Evolutionary conservation across 768 basidiomycete species (phyloP), one percentile per base, ranked within the genome.

Genomic region (Termitomyces sp.): DNA sequence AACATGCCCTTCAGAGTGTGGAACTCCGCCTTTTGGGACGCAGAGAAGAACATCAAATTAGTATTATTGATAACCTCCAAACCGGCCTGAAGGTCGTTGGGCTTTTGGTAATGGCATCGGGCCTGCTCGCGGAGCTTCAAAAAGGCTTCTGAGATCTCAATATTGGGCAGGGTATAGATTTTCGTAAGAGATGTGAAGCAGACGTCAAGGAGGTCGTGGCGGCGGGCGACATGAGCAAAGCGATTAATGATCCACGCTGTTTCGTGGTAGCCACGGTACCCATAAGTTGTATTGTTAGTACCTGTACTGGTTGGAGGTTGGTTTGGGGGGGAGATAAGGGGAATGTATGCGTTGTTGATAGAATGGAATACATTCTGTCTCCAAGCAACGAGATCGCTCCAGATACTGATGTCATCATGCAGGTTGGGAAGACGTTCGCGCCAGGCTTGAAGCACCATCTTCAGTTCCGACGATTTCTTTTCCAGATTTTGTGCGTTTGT

Each of bases 171-270:
- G 0, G 94, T 95, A 73, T 99, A 99, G 63, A 99, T 99, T 75
- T 95, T 98, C 71, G 90, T 95, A 67, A 99, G 80, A 1, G 91
- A 91, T 5, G 83, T 91, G 74, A 93, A 93, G 77, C 97, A 98
- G 40, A 97, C 97, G 48, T 99, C 97, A 45, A 95, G 81, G 7
- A 99, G 82, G 60, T 95, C 91, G 68, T 99, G 97, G 73, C 98
- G 96, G 57, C 97, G 83, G 22, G 97, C 97, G 55, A 98, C 95
- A 73, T 99, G 96, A 9, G 97, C 97, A 68, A 99, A 98, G 16
- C 97, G 89, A 70, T 99, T 99, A 77, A 98, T 98, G 68, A 97
- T 98, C 97, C 97, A 99, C 7, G 97, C 97, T 0, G 95, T 98
- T 76, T 99, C 97, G 68, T 99, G 97, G 71, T 93, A 98, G 8